Percentiles rank a stretch among this genome's conserved stretches.
Conservation (phyloP, 2,329 filamentous ascomycete genomes). For the Didymella glomerata region DNA sequence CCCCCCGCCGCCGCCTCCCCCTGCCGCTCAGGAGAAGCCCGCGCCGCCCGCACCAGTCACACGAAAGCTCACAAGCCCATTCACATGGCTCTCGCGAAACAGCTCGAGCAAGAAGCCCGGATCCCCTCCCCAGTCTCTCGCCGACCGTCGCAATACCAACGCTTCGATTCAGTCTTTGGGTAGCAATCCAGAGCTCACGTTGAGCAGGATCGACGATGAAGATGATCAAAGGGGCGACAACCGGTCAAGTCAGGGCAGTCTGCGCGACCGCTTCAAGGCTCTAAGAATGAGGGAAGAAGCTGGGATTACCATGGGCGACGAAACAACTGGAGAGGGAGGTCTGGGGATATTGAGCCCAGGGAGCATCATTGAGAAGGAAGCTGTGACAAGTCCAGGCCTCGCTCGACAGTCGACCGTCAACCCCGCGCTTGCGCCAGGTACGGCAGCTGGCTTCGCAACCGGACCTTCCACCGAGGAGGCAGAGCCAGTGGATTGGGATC, state of each 20-base stretch:
- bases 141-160: conserved; percentile 73
- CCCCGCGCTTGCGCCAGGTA: conserved; percentile 79
- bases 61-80: conserved; percentile 77
- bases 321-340: conserved; percentile 58
- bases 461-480: conserved; percentile 75
- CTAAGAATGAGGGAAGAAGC: conserved; percentile 57
- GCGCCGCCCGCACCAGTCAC: conserved; percentile 45
- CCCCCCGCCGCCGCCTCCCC: conserved; percentile 49
- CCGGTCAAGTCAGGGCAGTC: conserved; percentile 51
- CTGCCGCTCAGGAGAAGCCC: conserved; percentile 40
- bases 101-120: conserved; percentile 66
- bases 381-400: conserved; percentile 43
- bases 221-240: conserved; percentile 40
- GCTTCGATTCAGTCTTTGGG: conserved; percentile 80
- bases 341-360: conserved; percentile 56
- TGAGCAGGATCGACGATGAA: conserved; percentile 76
- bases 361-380: conserved; percentile 45
- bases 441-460: conserved; percentile 80
- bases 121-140: conserved; percentile 63
- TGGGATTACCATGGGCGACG: conserved; percentile 50
- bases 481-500: conserved; percentile 92
- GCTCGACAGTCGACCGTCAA: conserved; percentile 71
- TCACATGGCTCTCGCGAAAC: conserved; percentile 48
- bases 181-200: conserved; percentile 82
- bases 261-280: conserved; percentile 58